phyloP scores from a whole-genome alignment of 140 eudicot genomes.

The Cichorium intybus region DNA sequence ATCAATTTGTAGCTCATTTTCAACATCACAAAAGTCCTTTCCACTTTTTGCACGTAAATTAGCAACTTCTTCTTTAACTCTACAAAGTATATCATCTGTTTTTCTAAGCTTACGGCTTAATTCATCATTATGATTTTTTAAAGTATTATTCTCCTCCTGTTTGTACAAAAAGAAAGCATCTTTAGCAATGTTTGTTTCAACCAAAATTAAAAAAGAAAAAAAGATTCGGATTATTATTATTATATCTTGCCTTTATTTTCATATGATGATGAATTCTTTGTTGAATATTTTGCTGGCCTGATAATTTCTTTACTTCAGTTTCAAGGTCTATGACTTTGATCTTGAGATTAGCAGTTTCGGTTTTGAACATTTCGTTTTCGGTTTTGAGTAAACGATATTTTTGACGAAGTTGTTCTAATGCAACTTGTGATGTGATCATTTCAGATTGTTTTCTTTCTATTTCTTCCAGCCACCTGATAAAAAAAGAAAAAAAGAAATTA shows the following conservation, averaged over 20 bases:
- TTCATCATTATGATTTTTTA: constrained; percentile 75
- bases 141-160: constrained; percentile 88
- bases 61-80: constrained; percentile 68
- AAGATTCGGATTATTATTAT: not conserved
- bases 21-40: constrained; percentile 52
- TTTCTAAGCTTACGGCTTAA: constrained; percentile 54
- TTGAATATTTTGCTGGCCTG: constrained; percentile 97
- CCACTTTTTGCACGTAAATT: constrained; percentile 57
- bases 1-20: constrained; percentile 52
- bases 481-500: not conserved
- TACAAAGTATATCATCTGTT: constrained; percentile 46
- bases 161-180: not conserved
- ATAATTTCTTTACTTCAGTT: constrained; percentile 67
- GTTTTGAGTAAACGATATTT: constrained; percentile 50
- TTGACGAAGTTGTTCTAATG: constrained; percentile 74
- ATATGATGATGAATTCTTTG: constrained; percentile 98
- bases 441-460: constrained; percentile 88
- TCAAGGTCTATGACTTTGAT: constrained; percentile 69
- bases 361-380: constrained; percentile 76
- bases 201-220: not conserved
- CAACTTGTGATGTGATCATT: constrained; percentile 71
- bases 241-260: constrained; percentile 71
- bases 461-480: constrained; percentile 85
- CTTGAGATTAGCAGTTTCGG: constrained; percentile 60
- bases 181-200: not conserved